Conservation (phyloP, 140 eudicot species). For the Flaveria floridana region DNA sequence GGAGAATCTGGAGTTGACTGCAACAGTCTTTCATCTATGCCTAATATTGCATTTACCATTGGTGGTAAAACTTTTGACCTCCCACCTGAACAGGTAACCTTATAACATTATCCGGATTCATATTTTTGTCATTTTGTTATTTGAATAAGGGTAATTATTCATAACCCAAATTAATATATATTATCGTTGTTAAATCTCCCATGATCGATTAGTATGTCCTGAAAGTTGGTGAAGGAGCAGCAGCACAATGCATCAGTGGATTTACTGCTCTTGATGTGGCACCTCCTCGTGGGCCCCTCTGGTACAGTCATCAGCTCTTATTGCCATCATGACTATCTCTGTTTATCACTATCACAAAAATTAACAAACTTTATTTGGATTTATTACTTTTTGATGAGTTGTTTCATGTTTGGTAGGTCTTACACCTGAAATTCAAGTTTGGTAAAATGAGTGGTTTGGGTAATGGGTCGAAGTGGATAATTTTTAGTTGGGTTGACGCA, state of each 20-base stretch:
- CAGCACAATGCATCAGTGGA: constrained; percentile 91
- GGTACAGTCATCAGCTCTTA: constrained; percentile 49
- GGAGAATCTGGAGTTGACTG: constrained; percentile 96
- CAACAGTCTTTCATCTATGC: constrained; percentile 65
- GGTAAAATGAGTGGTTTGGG: not conserved
- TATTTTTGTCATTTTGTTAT: not conserved
- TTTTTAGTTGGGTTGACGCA: not conserved
- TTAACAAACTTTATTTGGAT: not conserved
- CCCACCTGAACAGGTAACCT: constrained; percentile 67
- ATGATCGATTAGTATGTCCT: constrained; percentile 57
- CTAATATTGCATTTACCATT: constrained; percentile 70
- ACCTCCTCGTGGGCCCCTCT: constrained; percentile 95
- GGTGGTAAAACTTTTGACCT: constrained; percentile 75
- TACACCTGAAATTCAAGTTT: not conserved
- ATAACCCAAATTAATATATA: not conserved
- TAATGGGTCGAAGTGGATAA: not conserved
- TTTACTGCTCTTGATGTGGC: constrained; percentile 80
- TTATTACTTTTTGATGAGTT: not conserved
- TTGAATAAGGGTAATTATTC: not conserved
- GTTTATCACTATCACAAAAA: not conserved
- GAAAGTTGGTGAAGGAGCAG: constrained; percentile 71
- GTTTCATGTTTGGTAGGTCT: not conserved
- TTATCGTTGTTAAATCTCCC: not conserved
- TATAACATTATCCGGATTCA: not conserved
- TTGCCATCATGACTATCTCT: not conserved